Evolutionary conservation across 1,139 yeast genomes (phyloP), one percentile per base, ranked within the genome.

Genomic region (Pichia cactophila): DNA sequence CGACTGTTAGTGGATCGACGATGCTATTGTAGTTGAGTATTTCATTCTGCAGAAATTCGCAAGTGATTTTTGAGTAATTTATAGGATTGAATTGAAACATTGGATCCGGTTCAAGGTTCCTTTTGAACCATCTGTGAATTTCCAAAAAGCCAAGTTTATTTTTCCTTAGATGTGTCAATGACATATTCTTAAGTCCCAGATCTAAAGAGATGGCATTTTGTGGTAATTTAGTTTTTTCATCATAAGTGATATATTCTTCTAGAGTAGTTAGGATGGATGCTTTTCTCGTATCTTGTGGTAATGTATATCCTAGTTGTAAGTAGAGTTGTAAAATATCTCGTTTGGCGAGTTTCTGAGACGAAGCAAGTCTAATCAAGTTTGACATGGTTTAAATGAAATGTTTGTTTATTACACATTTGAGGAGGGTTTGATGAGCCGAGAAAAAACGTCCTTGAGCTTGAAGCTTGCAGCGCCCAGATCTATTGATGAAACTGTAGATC

Each of bases 131-230:
- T 42, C 70, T 71, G 6, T 57, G 48, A 3, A 76, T 56, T 1
- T 51, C 44, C 0, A 77, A 73, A n/a, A n/a, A 57, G 48, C 20
- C 20, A 1, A 12, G 56, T 46, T 29, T 26, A 17, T 26, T 20
- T 23, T 31, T 23, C 40, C 42, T 36, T 43, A 58, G 41, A 36
- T 56, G 60, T 45, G 73, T 62, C n/a, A 71, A 51, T 6, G 77
- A 71, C 45, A 74, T 66, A 51, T 74, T 74, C 45, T 62, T 61
- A 26, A 74, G 58, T 1, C 78, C 78, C 61, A 73, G 61, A 54
- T 73, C 78, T 11, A 73, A 55, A 0, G 77, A 67, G 17, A 71
- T 45, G 14, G 72, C 51, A 10, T 49, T 49, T 16, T 39, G 16
- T 28, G 26, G 16, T 16, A 16, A 12, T 2, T 23, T 20, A 38